Percentiles rank a stretch among this genome's conserved stretches.
These are phyloP conservation scores for Diplodia sapinea DNA, from an alignment of 2,329 filamentous ascomycete genomes.

Conservation along the genomic window DNA sequence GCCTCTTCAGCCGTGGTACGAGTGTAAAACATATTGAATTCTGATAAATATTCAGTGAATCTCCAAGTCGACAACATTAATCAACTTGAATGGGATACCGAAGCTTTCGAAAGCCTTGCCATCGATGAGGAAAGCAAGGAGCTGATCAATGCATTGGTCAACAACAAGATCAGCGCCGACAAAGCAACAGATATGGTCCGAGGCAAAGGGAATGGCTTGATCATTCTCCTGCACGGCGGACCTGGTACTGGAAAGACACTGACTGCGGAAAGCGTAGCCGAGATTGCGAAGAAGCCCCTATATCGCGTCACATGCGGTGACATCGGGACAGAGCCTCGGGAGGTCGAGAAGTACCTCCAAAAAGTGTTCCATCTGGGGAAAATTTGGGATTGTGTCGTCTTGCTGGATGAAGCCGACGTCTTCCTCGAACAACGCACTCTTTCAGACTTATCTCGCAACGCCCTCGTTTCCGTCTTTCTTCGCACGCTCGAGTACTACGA, in stretches of 20 bases:
- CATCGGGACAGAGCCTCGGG: not conserved
- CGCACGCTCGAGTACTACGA: slow-evolving; percentile 15
- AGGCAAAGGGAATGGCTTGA: slow-evolving; percentile 42
- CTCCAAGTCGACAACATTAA: not conserved
- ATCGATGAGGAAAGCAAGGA: not conserved
- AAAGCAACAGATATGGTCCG: slow-evolving; percentile 22
- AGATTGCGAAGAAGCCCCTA: slow-evolving; percentile 40
- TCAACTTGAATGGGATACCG: not conserved
- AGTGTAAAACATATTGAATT: no score
- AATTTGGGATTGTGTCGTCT: not conserved
- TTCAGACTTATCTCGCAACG: not conserved
- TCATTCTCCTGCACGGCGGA: slow-evolving; percentile 35
- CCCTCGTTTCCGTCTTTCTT: not conserved
- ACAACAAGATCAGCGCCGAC: not conserved
- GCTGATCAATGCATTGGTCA: not conserved
- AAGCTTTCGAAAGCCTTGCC: not conserved
- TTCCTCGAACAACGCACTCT: slow-evolving; percentile 14
- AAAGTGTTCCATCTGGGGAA: not conserved
- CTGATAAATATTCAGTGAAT: not conserved
- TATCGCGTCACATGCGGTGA: slow-evolving; percentile 36
- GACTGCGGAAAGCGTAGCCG: slow-evolving; percentile 43
- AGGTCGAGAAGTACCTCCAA: not conserved
- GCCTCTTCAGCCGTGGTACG: no score
- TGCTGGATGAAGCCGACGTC: slow-evolving; percentile 28
- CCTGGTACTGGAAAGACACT: slow-evolving; percentile 34